A percentile compares a stretch with the other conserved stretches of the same genome.
Conservation (phyloP, 768 basidiomycete species). For the Pholiota molesta region DNA sequence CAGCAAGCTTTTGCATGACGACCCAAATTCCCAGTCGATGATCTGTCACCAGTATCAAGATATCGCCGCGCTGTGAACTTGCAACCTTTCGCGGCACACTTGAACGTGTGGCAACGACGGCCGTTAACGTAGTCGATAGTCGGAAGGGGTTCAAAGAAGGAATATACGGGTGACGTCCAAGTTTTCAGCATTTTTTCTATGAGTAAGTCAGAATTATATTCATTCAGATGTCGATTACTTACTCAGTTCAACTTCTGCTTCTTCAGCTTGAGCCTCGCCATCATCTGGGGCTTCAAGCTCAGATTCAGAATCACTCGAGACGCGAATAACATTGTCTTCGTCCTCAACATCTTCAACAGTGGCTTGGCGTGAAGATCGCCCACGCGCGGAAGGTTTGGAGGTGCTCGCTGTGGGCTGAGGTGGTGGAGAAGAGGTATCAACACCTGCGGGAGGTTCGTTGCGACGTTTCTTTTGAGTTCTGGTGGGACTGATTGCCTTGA, state of each 20-base stretch:
- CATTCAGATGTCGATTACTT: too few relatives aligned
- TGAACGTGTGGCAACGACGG: slow-evolving; percentile 12
- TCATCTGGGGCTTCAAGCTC: too few relatives aligned
- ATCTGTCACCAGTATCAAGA: slow-evolving; percentile 18
- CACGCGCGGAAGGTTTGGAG: neutral
- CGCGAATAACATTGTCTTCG: too few relatives aligned
- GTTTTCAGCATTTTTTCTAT: too few relatives aligned
- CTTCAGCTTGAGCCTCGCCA: too few relatives aligned
- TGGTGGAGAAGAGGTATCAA: neutral
- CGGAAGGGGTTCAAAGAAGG: slow-evolving; percentile 16
- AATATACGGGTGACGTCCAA: slow-evolving; percentile 19
- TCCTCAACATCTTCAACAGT: too few relatives aligned
- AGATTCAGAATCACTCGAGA: too few relatives aligned
- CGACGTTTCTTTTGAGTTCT: neutral
- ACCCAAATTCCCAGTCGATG: slow-evolving; percentile 25
- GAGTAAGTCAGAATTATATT: too few relatives aligned
- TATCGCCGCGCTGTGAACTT: slow-evolving; percentile 12
- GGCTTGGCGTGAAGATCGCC: too few relatives aligned
- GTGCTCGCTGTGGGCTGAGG: neutral
- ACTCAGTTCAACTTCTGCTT: too few relatives aligned
- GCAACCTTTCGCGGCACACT: slow-evolving; percentile 13
- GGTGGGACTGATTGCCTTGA: neutral
- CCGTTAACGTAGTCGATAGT: slow-evolving; percentile 14
- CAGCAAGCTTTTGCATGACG: slow-evolving; percentile 31
- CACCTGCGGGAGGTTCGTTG: neutral